Conservation (phyloP, 1,284 basidiomycete genomes). For the Amylostereum chailletii region DNA sequence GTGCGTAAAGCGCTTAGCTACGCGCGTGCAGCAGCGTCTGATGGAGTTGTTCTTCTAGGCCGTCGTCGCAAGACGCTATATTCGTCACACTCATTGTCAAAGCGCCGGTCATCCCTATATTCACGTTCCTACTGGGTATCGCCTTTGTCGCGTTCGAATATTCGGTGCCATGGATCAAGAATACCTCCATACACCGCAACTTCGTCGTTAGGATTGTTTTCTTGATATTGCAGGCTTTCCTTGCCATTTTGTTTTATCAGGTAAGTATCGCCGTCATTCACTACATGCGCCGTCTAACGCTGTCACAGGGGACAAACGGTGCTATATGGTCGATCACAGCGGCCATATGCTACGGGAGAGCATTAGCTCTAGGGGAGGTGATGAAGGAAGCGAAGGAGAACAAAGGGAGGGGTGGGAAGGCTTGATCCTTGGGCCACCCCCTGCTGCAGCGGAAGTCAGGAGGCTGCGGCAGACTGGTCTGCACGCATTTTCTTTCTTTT, state of each 20-base stretch:
- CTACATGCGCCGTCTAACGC: constrained; percentile 1
- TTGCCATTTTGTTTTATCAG: constrained; percentile 74
- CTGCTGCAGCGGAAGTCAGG: constrained; percentile 9
- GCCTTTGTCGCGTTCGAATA: constrained; percentile 58
- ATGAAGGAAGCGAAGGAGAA: constrained; percentile 61
- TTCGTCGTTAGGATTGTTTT: constrained; percentile 54
- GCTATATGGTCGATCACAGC: constrained; percentile 66
- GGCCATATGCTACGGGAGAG: constrained; percentile 54
- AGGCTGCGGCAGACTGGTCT: not conserved
- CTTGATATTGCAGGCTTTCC: constrained; percentile 53
- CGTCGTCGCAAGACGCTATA: constrained; percentile 48
- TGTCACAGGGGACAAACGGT: constrained; percentile 62
- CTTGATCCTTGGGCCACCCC: constrained; percentile 27
- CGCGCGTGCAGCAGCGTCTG: no score
- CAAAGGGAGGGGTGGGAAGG: constrained; percentile 46
- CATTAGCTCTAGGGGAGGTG: constrained; percentile 52
- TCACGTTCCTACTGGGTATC: constrained; percentile 52
- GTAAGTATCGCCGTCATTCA: constrained; percentile 29
- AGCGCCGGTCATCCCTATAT: constrained; percentile 59
- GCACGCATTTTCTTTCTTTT: not conserved
- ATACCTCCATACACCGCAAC: constrained; percentile 53
- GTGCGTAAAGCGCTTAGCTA: constrained; percentile 36
- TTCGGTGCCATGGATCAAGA: constrained; percentile 51
- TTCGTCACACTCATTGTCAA: constrained; percentile 72
- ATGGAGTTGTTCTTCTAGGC: constrained; percentile 30